Evolutionary conservation across 306 rosid species (phyloP).

Genomic region (Phaseolus lunatus): DNA sequence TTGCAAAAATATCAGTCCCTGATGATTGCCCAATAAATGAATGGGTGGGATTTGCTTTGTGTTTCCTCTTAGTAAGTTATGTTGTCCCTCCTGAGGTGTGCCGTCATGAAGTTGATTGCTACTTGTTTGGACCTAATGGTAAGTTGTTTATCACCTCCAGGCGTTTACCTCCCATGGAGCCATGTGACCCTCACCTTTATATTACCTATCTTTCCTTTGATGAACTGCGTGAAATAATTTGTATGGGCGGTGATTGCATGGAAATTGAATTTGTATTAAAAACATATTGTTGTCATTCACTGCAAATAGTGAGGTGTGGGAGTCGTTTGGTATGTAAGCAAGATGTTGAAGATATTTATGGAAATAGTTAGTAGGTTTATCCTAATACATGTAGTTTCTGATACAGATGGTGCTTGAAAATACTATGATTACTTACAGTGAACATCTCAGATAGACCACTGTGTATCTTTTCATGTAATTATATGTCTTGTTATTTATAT

Average conservation of each 20-base stretch:
- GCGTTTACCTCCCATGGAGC: slow-evolving; percentile 41
- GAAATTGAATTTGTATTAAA: slow-evolving; percentile 47
- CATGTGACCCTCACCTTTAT: slow-evolving; percentile 40
- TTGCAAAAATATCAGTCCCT: slow-evolving; percentile 36
- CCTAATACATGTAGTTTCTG: not conserved
- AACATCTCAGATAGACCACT: not conserved
- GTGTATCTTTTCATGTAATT: not conserved
- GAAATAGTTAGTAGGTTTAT: slow-evolving; percentile 6
- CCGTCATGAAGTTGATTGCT: slow-evolving; percentile 32
- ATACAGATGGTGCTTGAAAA: not conserved
- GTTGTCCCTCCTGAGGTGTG: not conserved
- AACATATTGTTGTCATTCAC: slow-evolving; percentile 7
- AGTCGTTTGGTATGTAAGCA: slow-evolving; percentile 46
- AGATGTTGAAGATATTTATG: slow-evolving; percentile 41
- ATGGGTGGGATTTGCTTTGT: slow-evolving; percentile 52
- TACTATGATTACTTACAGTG: not conserved
- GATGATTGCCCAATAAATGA: slow-evolving; percentile 29
- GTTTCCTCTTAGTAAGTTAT: slow-evolving; percentile 44
- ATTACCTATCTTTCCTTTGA: slow-evolving; percentile 43
- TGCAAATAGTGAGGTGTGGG: slow-evolving; percentile 37
- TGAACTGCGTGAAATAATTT: slow-evolving; percentile 22
- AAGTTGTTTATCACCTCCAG: slow-evolving; percentile 30
- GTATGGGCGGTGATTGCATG: slow-evolving; percentile 5
- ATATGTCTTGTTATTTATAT: not conserved
- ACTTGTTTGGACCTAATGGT: slow-evolving; percentile 37